phyloP scores from a whole-genome alignment of 2,329 filamentous ascomycete species.

The Talaromyces marneffei region DNA sequence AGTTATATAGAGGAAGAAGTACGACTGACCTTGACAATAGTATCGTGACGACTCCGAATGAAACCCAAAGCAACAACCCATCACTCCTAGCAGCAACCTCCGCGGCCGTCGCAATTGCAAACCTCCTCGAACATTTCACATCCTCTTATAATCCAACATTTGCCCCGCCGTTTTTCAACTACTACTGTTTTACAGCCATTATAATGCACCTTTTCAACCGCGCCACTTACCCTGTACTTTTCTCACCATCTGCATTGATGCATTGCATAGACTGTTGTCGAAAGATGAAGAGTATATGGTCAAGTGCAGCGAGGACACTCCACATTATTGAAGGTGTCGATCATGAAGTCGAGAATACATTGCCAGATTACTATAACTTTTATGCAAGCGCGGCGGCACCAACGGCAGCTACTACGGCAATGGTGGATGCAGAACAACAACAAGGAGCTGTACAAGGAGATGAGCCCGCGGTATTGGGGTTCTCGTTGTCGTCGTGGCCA shows the following conservation, averaged over 20 bases:
- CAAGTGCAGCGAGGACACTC: constrained; percentile 12
- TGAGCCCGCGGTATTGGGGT: not conserved
- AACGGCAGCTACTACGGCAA: not conserved
- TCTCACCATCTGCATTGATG: constrained; percentile 12
- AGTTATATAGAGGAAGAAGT: not conserved
- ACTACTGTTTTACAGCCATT: constrained; percentile 14
- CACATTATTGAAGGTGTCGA: constrained; percentile 15
- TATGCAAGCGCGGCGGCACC: not conserved
- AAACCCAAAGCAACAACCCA: not conserved
- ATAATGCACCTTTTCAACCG: constrained; percentile 16
- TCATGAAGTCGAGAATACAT: constrained; percentile 10
- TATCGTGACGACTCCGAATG: not conserved
- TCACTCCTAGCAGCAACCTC: not conserved
- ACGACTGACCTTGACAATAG: not conserved
- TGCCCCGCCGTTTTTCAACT: constrained; percentile 14
- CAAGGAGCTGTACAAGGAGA: not conserved
- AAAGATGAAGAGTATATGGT: constrained; percentile 16
- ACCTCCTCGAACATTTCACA: constrained; percentile 13
- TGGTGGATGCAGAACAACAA: not conserved
- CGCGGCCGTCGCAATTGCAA: not conserved
- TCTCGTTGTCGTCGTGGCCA: constrained; percentile 12
- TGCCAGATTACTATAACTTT: not conserved
- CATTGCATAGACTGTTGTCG: constrained; percentile 15
- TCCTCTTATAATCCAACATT: constrained; percentile 13
- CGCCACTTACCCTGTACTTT: constrained; percentile 12